phyloP scores from a whole-genome alignment of 1,139 yeast species.

The Hansenula anomala region DNA sequence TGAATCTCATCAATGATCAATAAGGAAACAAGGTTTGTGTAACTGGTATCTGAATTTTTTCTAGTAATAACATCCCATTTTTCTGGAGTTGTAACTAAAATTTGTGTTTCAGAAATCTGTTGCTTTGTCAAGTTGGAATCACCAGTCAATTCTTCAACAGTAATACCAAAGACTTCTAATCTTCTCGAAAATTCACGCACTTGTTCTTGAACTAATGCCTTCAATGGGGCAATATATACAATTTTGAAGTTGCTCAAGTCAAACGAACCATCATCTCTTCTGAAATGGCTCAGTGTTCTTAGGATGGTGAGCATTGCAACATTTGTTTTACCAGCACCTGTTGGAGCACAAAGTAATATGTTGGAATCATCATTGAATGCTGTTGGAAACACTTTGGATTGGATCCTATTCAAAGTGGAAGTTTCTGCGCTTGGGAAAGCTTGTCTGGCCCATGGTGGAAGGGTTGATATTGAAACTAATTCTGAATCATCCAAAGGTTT shows the following conservation, averaged over 20 bases:
- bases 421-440: slow-evolving; percentile 75
- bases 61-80: slow-evolving; percentile 97
- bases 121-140: slow-evolving; percentile 75
- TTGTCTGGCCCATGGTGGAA: slow-evolving; percentile 80
- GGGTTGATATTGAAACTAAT: slow-evolving; percentile 50
- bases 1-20: slow-evolving; percentile 94
- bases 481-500: slow-evolving; percentile 40
- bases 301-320: slow-evolving; percentile 83
- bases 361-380: slow-evolving; percentile 74
- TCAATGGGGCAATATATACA: slow-evolving; percentile 90
- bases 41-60: slow-evolving; percentile 61
- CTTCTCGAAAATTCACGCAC: slow-evolving; percentile 80
- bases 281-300: slow-evolving; percentile 52
- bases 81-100: slow-evolving; percentile 90
- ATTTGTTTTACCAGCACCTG: slow-evolving; percentile 98
- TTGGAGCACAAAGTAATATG: slow-evolving; percentile 88
- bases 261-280: slow-evolving; percentile 44
- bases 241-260: slow-evolving; percentile 61
- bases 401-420: slow-evolving; percentile 68
- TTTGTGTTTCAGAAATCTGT: slow-evolving; percentile 75
- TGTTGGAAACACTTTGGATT: slow-evolving; percentile 72
- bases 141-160: slow-evolving; percentile 87
- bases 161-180: slow-evolving; percentile 60
- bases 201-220: slow-evolving; percentile 94
- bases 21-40: slow-evolving; percentile 58